Percentiles rank a stretch among this genome's conserved stretches.
phyloP scores from a whole-genome alignment of 2,329 filamentous ascomycete genomes.

The Colletotrichum sp. region DNA sequence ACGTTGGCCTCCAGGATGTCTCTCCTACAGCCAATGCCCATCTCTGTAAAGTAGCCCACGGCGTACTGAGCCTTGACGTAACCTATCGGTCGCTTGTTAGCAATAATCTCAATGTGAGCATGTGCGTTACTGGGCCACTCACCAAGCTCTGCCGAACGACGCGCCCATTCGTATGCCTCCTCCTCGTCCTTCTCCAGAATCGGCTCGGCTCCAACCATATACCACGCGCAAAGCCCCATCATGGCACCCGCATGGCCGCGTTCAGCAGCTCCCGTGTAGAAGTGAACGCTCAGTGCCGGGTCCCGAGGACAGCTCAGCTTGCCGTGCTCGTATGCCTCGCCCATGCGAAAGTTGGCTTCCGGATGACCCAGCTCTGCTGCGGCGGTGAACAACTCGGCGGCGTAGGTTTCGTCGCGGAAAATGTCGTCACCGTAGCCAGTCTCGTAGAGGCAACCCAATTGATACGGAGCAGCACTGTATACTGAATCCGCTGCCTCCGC shows the following conservation, averaged over 20 bases:
- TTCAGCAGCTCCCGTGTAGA: slow-evolving; percentile 93
- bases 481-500: slow-evolving; percentile 88
- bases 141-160: slow-evolving; percentile 85
- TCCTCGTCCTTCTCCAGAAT: slow-evolving; percentile 93
- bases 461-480: slow-evolving; percentile 92
- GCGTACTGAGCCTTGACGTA: slow-evolving; percentile 86
- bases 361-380: slow-evolving; percentile 90
- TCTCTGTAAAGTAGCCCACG: slow-evolving; percentile 96
- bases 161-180: slow-evolving; percentile 96
- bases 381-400: slow-evolving; percentile 92
- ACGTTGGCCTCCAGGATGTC: slow-evolving; percentile 97
- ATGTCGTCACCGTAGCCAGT: slow-evolving; percentile 93
- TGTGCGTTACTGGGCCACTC: slow-evolving; percentile 39
- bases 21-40: slow-evolving; percentile 93
- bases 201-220: slow-evolving; percentile 92
- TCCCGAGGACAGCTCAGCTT: slow-evolving; percentile 86
- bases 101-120: background rate
- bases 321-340: slow-evolving; percentile 97
- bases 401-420: slow-evolving; percentile 89
- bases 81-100: slow-evolving; percentile 46
- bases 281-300: slow-evolving; percentile 92
- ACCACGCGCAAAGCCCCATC: slow-evolving; percentile 99
- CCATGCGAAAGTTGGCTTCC: slow-evolving; percentile 85
- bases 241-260: slow-evolving; percentile 84
- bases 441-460: slow-evolving; percentile 87